Evolutionary conservation across 495 filamentous ascomycete genomes (phyloP), one percentile per base, ranked within the genome.

Genomic region (Thozetella sp.): DNA sequence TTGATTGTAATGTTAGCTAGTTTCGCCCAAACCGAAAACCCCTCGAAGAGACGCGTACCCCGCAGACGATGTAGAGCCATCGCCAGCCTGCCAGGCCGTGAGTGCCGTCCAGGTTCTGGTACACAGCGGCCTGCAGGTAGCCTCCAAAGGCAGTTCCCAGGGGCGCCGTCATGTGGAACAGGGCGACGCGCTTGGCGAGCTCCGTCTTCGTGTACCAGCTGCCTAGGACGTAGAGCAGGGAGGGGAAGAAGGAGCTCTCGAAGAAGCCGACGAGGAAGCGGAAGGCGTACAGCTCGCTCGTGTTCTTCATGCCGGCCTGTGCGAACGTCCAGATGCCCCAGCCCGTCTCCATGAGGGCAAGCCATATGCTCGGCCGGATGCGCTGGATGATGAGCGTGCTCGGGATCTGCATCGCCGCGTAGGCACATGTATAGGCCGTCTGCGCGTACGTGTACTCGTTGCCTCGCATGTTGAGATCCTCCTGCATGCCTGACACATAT

Each of bases 131-230:
- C 62, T 88, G 83, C 30, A 88, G 76, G 55, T 86, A 84, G 1
- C 73, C 72, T 2, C 64, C 66, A 24, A 72, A 68, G 69, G 78
- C 71, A 0, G 72, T 75, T 0, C 78, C 78, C 9, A 75, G 69
- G 15, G 76, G 58, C 1, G 79, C 81, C 17, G 75, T 77, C 10
- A 69, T 65, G 24, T 76, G 79, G 59, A 83, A 80, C 62, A 80
- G 76, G 27, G 71, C 76, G 11, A 71, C 82, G 2, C 86, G 78
- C 64, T 87, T 88, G 0, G 80, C 86, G 4, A 88, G 67, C 70
- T 89, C 87, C 22, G 72, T 72, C 53, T 79, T 73, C 2, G 77
- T 87, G 57, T 88, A 89, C 85, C 85, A 89, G 2, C 78, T 77
- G 1, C 86, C 86, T 3, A 88, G 73, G 60, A 88, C 81, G 57